Base-by-base conservation (phyloP, 768 basidiomycete species). In the Sporobolomyces roseus region DNA sequence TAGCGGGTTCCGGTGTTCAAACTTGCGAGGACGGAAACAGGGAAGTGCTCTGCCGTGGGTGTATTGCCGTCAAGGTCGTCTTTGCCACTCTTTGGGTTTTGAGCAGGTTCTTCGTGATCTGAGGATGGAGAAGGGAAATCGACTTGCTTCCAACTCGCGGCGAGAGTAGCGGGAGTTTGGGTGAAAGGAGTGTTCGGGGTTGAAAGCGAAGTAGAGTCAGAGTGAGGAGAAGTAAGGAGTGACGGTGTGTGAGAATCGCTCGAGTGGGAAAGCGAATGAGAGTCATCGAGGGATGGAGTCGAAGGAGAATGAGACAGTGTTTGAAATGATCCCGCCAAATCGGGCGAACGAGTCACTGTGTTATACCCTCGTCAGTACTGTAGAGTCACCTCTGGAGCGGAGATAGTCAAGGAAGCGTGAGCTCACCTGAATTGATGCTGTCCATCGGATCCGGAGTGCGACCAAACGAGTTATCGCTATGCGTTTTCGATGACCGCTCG, bases 221-320 rank as follows among this genome's bases (percentile, higher is more conserved):
- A 69, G 52, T 23, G 46, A 14, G 67, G 67, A 9, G 62, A 63
- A 5, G 58, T 65, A 17, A 61, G 8, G 27, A 69, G 63, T 1
- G 68, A 64, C 4, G 62, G 68, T 0, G 16, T 4, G n/a, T 38
- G 45, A 10, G 67, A 63, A 23, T n/a, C 49, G 29, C 35, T 38
- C 4, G 66, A 61, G 19, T 60, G 48, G 8, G 66, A 43, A 5
- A 52, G 60, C 3, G 58, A 64, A 30, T 21, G 16, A 25, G 32
- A 5, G 17, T 19, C 13, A 7, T 25, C 23, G 3, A 36, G 38
- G 23, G 17, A 25, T 5, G 25, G 33, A 32, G 25, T 16, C 13
- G 61, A 25, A 2, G 58, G n/a, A 1, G 50, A n/a, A 50, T 27
- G 50, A 21, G 35, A 48, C 25, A 35, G 10, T 21, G 41, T 5